Base-by-base conservation (phyloP, 2,329 filamentous ascomycete species). In the Chalara sp. region DNA sequence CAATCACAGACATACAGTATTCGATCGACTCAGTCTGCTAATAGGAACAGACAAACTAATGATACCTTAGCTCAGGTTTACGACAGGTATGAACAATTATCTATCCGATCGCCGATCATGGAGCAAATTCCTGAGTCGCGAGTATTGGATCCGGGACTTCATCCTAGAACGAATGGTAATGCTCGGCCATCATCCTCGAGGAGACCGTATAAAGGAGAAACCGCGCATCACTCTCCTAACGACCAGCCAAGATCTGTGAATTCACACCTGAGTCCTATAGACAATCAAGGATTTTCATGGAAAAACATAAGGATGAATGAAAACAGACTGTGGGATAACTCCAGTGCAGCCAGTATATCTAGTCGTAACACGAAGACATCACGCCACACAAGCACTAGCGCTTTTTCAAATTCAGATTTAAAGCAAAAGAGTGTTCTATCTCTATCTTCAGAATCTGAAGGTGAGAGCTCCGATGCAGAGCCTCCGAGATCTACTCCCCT, bases 341-440 rank as follows among this genome's bases (percentile, higher is more conserved):
- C 61, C 3, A 66, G 63, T 53, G 51, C 58, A 35, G 57, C 60
- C 6, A 66, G 64, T 47, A 53, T 62, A 33, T 64, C 62, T 7
- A 66, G 63, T 51, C 58, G 58, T 2, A 64, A 63, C 30, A 64
- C 63, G 3, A 63, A 58, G 35, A 58, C 61, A 11, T 66, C 64
- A 6, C 56, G 56, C 29, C 58, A 57, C 31, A 65, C 61, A 4
- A 58, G 53, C 45, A 42, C 44, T 30, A 66, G 64, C 51, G 53
- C 55, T 4, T 54, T 64, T 21, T 64, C 63, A 1, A 58, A 54
- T 51, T 56, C 60, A 29, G 58, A 66, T 45, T 51, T 66, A 12
- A 58, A 62, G 43, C 51, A 63, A 28, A 62, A 60, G 29, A 67
- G 64, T 41, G 60, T 67, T 7, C 46, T 67, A 21, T 65, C 63